A percentile compares a stretch with the other conserved stretches of the same genome.
phyloP scores from a whole-genome alignment of 192 early-diverging fungal genomes.

The Rhizoclosmatium sp. region DNA sequence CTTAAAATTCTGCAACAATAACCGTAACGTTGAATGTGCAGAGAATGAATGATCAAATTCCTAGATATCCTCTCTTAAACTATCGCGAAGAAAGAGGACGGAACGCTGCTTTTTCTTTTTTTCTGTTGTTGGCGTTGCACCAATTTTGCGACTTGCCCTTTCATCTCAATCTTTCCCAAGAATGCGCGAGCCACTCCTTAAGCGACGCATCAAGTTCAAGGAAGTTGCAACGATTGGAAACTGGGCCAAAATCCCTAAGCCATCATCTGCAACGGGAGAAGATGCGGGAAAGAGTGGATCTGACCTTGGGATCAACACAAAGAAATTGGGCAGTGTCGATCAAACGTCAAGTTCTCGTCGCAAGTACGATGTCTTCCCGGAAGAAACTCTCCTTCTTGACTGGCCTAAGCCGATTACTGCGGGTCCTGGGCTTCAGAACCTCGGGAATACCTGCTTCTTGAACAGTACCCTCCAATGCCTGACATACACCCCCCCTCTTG shows the following conservation, averaged over 20 bases:
- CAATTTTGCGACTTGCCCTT: neutral
- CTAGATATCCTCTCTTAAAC: too few relatives aligned
- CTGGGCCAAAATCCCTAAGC: neutral
- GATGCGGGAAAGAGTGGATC: neutral
- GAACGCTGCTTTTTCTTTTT: neutral
- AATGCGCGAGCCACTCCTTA: constrained; percentile 7
- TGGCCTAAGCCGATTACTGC: constrained; percentile 33
- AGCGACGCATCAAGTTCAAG: constrained; percentile 25
- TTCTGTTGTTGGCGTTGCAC: neutral
- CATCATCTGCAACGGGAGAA: neutral
- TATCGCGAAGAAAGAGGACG: neutral
- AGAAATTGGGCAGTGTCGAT: too few relatives aligned
- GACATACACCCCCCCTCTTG: constrained; percentile 61
- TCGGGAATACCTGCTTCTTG: constrained; percentile 90
- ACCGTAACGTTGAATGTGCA: too few relatives aligned
- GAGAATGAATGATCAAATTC: too few relatives aligned
- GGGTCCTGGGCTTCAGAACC: constrained; percentile 70
- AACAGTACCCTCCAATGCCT: constrained; percentile 86
- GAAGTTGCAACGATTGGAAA: constrained; percentile 3
- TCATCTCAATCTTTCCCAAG: neutral
- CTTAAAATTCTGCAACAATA: too few relatives aligned
- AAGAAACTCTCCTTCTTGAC: constrained; percentile 16
- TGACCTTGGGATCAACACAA: too few relatives aligned
- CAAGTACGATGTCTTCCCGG: constrained; percentile 16
- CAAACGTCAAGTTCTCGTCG: neutral